phyloP scores from a whole-genome alignment of 2,329 filamentous ascomycete genomes.

The Arthrobotrys sphaeroides region DNA sequence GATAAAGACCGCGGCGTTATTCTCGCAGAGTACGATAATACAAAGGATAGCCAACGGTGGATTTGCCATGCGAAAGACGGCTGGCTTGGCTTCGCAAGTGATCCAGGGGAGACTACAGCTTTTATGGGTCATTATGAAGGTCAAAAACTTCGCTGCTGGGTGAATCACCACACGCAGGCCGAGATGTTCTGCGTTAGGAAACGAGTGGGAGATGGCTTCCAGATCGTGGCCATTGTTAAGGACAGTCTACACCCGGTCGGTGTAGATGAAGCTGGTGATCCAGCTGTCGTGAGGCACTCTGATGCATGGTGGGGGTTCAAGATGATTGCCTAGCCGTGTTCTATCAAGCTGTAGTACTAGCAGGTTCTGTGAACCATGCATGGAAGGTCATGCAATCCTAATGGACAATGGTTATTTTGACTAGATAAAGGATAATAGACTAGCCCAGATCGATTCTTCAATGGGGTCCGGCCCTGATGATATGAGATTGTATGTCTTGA shows the following conservation, averaged over 20 bases:
- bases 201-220: constrained; percentile 9
- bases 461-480: too few relatives aligned
- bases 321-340: not conserved
- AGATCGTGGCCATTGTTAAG: not conserved
- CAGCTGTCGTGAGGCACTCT: not conserved
- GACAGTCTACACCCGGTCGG: not conserved
- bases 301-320: constrained; percentile 25
- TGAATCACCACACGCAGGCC: not conserved
- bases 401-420: too few relatives aligned
- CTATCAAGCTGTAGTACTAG: not conserved
- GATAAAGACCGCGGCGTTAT: not conserved
- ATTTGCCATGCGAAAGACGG: constrained; percentile 7
- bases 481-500: too few relatives aligned
- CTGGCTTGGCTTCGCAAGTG: constrained; percentile 20
- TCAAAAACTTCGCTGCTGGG: not conserved
- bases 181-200: constrained; percentile 17
- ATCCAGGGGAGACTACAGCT: not conserved
- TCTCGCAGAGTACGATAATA: not conserved
- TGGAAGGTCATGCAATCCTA: too few relatives aligned
- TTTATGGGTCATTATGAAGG: not conserved
- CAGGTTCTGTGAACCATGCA: too few relatives aligned
- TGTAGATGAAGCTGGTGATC: not conserved
- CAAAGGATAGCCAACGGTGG: not conserved
- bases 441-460: too few relatives aligned
- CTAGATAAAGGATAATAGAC: too few relatives aligned